Base-by-base conservation (phyloP, 306 rosid genomes). In the Ammopiptanthus mongolicus region DNA sequence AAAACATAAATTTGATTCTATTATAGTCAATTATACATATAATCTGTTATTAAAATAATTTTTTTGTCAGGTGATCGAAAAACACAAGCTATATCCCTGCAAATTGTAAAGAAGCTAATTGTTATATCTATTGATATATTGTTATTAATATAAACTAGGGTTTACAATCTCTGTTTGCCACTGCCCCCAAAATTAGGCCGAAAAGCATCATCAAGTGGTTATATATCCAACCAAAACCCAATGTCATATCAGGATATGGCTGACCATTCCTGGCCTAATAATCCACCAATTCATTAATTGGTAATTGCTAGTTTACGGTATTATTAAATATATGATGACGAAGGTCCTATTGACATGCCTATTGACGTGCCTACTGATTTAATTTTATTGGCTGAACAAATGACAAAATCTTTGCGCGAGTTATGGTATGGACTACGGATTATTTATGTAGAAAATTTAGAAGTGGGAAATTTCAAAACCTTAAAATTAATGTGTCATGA, bases 141-240 rank as follows among this genome's bases (percentile, higher is more conserved):
- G n/a, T n/a, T n/a, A n/a, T n/a, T n/a, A n/a, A n/a, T n/a, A n/a
- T n/a, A n/a, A n/a, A n/a, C n/a, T n/a, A n/a, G n/a, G n/a, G n/a
- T n/a, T n/a, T n/a, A n/a, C 28, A 25, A 25, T 25, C 28, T 34
- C 21, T 1, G 4, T 39, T 56, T 50, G 77, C 65, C 4, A 21
- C 37, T 48, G 50, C 4, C 60, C 60, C 53, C 47, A 46, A 72
- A 42, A 3, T 42, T 72, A 53, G 83, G 78, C 68, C 19, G 44
- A 64, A 63, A 53, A 14, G 31, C 50, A 2, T 73, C 33, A 22
- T 22, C 29, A 61, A 50, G 62, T 39, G 78, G 25, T 10, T 47
- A 19, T 7, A 19, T 10, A 72, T 72, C 52, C 61, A 52, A 62
- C 59, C 8, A 29, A 23, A 71, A 33, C 36, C 48, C 15, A 31